A percentile compares a stretch with the other conserved stretches of the same genome.
phyloP scores from a whole-genome alignment of 768 basidiomycete genomes.

The Tulasnella sp. region DNA sequence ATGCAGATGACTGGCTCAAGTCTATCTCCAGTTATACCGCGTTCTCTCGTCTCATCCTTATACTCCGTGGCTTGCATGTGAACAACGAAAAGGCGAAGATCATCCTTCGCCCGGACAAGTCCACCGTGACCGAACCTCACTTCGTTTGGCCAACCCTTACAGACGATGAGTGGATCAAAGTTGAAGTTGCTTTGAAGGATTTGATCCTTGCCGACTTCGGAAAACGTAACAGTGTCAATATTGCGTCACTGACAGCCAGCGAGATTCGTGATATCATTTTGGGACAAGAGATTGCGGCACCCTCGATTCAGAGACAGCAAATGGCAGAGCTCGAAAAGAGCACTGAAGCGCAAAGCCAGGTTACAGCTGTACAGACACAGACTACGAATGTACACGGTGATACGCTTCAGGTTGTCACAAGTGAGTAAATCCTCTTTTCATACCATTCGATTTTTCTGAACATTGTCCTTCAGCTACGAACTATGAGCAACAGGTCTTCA shows the following conservation, averaged over 20 bases:
- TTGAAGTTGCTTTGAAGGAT: constrained; percentile 97
- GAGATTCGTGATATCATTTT: constrained; percentile 98
- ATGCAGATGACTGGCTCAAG: constrained; percentile 96
- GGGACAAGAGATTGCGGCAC: constrained; percentile 95
- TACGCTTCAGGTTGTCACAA: constrained; percentile 88
- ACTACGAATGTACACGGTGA: constrained; percentile 98
- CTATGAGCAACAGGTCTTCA: constrained; percentile 98
- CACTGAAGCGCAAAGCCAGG: constrained; percentile 83
- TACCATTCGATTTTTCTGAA: not conserved
- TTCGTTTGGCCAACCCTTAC: constrained; percentile 91
- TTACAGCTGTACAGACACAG: constrained; percentile 94
- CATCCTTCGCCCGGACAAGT: constrained; percentile 93
- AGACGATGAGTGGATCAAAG: constrained; percentile 98
- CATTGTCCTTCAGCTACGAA: constrained; percentile 53
- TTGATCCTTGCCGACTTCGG: constrained; percentile 95
- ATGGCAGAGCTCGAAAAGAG: constrained; percentile 99
- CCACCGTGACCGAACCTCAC: constrained; percentile 91
- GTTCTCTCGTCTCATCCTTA: constrained; percentile 93
- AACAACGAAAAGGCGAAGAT: constrained; percentile 99
- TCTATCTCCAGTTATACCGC: constrained; percentile 98
- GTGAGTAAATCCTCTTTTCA: constrained; percentile 32
- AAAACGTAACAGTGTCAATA: constrained; percentile 97
- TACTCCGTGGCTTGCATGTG: constrained; percentile 92
- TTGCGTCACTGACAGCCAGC: constrained; percentile 89
- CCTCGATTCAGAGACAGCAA: constrained; percentile 77